phyloP scores from a whole-genome alignment of 495 filamentous ascomycete species.

The Pyrenopolyporus hunteri region DNA sequence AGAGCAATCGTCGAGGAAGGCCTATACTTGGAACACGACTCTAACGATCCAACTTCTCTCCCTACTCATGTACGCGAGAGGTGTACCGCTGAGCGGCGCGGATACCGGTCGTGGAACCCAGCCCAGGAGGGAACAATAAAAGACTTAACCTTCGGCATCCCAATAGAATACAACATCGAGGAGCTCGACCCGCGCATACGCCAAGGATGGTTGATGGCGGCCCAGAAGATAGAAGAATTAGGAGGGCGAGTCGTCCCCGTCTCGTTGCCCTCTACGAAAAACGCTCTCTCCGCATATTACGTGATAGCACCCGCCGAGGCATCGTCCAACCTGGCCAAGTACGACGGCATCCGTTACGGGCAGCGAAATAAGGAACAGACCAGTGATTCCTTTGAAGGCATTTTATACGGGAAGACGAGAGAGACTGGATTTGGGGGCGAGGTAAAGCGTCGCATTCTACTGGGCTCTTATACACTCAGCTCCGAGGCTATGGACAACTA shows the following conservation, averaged over 20 bases:
- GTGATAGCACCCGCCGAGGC: slow-evolving; percentile 94
- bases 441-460: slow-evolving; percentile 82
- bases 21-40: slow-evolving; percentile 63
- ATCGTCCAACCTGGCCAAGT: slow-evolving; percentile 96
- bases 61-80: slow-evolving; percentile 58
- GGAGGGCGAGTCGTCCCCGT: slow-evolving; percentile 76
- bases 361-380: slow-evolving; percentile 48
- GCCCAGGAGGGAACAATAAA: slow-evolving; percentile 39
- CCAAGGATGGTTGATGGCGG: slow-evolving; percentile 67
- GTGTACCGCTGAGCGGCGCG: slow-evolving; percentile 53
- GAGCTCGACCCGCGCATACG: slow-evolving; percentile 74
- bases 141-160: slow-evolving; percentile 69
- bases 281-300: slow-evolving; percentile 92
- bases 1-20: slow-evolving; percentile 60
- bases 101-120: slow-evolving; percentile 43
- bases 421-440: slow-evolving; percentile 79
- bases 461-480: slow-evolving; percentile 90
- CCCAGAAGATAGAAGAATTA: slow-evolving; percentile 60
- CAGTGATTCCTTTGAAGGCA: slow-evolving; percentile 47
- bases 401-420: slow-evolving; percentile 78
- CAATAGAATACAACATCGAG: slow-evolving; percentile 84
- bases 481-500: slow-evolving; percentile 94
- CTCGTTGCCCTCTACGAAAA: slow-evolving; percentile 82
- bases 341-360: slow-evolving; percentile 93
- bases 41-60: slow-evolving; percentile 78